Conservation (phyloP, 2,329 filamentous ascomycete genomes). For the Pezicula rhizophila region DNA sequence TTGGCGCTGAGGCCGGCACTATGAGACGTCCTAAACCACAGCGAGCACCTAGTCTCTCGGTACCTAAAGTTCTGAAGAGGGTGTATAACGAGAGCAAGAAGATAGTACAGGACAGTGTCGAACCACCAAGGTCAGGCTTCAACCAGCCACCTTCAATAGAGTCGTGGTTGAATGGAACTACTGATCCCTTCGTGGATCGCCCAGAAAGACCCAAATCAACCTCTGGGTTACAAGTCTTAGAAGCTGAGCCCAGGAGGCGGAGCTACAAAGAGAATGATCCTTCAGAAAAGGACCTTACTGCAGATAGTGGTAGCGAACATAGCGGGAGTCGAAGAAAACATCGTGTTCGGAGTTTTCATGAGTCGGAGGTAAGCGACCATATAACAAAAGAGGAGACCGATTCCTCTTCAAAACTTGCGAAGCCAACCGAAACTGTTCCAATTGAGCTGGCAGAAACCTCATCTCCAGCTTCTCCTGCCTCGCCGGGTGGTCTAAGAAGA, state of each 20-base stretch:
- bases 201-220: conserved; percentile 16
- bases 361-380: conserved; percentile 10
- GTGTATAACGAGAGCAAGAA: conserved; percentile 60
- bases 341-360: conserved; percentile 10
- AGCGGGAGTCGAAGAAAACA: conserved; percentile 8
- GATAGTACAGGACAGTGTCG: conserved; percentile 55
- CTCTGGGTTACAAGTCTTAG: conserved; percentile 24
- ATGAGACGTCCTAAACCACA: conserved; percentile 38
- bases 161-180: conserved; percentile 57
- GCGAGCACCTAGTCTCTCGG: conserved; percentile 51
- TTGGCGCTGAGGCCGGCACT: conserved; percentile 40
- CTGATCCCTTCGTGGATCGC: conserved; percentile 54
- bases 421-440: conserved; percentile 22
- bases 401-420: conserved; percentile 18
- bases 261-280: conserved; percentile 21
- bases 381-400: conserved; percentile 23
- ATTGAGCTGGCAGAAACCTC: conserved; percentile 16
- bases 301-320: conserved; percentile 9
- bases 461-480: conserved; percentile 5
- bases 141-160: conserved; percentile 61
- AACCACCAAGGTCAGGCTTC: conserved; percentile 43
- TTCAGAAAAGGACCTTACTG: conserved; percentile 11
- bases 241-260: conserved; percentile 21
- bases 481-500: conserved; percentile 41
- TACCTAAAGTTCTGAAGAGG: conserved; percentile 59